Percentiles rank a stretch among this genome's conserved stretches.
Conservation (phyloP, 179 eudicot species). For the Patellifolia procumbens region DNA sequence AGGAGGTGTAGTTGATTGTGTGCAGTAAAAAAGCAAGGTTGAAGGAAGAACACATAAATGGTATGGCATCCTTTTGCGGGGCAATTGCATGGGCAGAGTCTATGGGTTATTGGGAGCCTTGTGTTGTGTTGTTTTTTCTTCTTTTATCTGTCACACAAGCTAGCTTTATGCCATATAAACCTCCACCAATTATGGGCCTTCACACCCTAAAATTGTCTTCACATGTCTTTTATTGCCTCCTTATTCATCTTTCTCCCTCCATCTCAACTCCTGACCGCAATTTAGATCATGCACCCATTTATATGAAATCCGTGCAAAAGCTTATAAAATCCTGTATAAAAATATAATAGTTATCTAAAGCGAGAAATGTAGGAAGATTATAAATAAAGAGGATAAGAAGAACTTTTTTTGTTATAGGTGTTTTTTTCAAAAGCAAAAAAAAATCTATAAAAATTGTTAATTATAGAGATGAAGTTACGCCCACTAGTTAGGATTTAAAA, state of each 20-base stretch:
- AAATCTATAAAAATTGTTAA: too few relatives aligned
- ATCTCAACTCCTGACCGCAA: too few relatives aligned
- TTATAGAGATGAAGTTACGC: too few relatives aligned
- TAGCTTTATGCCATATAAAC: slow-evolving; percentile 32
- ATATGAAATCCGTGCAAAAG: too few relatives aligned
- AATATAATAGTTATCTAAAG: too few relatives aligned
- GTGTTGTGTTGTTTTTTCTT: not conserved
- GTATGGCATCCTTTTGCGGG: slow-evolving; percentile 29
- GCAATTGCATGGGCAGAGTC: slow-evolving; percentile 26
- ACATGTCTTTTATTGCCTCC: slow-evolving; percentile 30
- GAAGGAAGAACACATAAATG: slow-evolving; percentile 19
- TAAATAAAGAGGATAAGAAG: too few relatives aligned
- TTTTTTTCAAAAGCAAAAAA: too few relatives aligned
- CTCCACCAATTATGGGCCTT: slow-evolving; percentile 36
- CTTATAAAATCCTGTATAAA: too few relatives aligned
- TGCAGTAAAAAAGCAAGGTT: not conserved
- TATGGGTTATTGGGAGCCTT: slow-evolving; percentile 18
- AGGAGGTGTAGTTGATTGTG: not conserved
- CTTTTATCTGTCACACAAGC: slow-evolving; percentile 28
- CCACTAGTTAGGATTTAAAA: too few relatives aligned
- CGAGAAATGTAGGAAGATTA: too few relatives aligned
- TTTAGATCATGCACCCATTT: too few relatives aligned
- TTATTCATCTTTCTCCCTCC: slow-evolving; percentile 20
- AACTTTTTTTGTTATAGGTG: too few relatives aligned
- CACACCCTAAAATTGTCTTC: slow-evolving; percentile 10